These are phyloP conservation scores for Ceratocystiopsis minuta DNA, from an alignment of 2,329 filamentous ascomycete species.

Conservation along the genomic window DNA sequence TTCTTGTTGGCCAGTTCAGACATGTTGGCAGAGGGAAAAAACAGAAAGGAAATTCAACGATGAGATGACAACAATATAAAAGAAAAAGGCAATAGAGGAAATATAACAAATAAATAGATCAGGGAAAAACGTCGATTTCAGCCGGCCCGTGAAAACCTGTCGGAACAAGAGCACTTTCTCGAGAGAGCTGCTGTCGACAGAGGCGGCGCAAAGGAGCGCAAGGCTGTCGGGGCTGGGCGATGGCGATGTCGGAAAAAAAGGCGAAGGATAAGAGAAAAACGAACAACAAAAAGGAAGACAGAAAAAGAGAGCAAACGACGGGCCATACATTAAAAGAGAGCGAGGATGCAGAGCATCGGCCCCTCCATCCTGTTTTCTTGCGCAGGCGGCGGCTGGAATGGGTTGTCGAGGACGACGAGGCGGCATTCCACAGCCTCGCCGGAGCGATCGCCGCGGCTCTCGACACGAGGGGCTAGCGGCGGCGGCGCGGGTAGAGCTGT, in stretches of 20 bases:
- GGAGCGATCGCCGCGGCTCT: background rate
- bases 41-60: background rate
- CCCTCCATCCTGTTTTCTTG: background rate
- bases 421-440: slow-evolving; percentile 4
- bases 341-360: background rate
- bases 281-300: background rate
- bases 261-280: background rate
- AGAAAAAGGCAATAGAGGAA: background rate
- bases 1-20: too few species aligned
- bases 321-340: background rate
- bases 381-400: slow-evolving; percentile 11
- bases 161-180: too few species aligned
- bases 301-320: background rate
- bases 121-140: too few species aligned
- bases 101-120: background rate
- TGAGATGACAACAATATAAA: background rate
- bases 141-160: too few species aligned
- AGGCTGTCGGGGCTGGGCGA: too few species aligned
- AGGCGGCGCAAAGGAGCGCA: too few species aligned
- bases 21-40: too few species aligned
- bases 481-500: too few species aligned
- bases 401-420: slow-evolving; percentile 11
- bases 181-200: too few species aligned
- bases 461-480: background rate
- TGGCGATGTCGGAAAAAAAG: background rate